Evolutionary conservation across 192 early-diverging fungal species (phyloP), one percentile per base, ranked within the genome.

Genomic region (Backusella circina): DNA sequence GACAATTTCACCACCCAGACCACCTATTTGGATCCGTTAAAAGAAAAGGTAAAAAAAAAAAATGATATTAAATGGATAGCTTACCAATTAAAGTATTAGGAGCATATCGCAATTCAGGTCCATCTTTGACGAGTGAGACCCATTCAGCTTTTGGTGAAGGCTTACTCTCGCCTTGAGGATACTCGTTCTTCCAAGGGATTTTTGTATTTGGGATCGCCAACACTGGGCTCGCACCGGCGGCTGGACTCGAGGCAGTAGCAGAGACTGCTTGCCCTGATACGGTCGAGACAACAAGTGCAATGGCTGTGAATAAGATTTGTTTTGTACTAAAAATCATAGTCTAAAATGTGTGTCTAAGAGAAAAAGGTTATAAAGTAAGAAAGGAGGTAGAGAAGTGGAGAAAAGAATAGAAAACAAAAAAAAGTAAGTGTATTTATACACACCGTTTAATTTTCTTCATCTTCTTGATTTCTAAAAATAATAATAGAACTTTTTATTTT

Each of bases 121-220:
- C 73, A 10, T 78, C 61, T 47, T 88, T 71, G 18, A 85, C 69
- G 30, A 80, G 50, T 23, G 74, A 50, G 3, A 85, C 15, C 85
- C 85, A 88, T 61, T 80, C 51, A 39, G 67, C 73, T 38, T 50
- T 79, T 33, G 51, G 77, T 71, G 78, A 70, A 65, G 84, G 85
- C 6, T 77, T 74, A 0, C 78, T 72, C 16, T 38, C 51, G n/a
- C 77, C 75, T 36, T 77, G 75, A 21, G 85, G 85, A 32, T 67
- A 77, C 26, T 36, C 30, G 37, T 84, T 77, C 39, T 80, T 84
- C 36, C 74, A 70, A 15, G 85, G 71, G 32, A 82, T 83, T 9
- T 74, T 65, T 21, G 78, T 68, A 23, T 54, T 47, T 18, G 77
- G 77, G 33, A 77, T 70, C 10, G 75, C 30, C n/a, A 32, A 67